Evolutionary conservation across 495 filamentous ascomycete genomes (phyloP), one percentile per base, ranked within the genome.

Genomic region (Xylaria castorea): DNA sequence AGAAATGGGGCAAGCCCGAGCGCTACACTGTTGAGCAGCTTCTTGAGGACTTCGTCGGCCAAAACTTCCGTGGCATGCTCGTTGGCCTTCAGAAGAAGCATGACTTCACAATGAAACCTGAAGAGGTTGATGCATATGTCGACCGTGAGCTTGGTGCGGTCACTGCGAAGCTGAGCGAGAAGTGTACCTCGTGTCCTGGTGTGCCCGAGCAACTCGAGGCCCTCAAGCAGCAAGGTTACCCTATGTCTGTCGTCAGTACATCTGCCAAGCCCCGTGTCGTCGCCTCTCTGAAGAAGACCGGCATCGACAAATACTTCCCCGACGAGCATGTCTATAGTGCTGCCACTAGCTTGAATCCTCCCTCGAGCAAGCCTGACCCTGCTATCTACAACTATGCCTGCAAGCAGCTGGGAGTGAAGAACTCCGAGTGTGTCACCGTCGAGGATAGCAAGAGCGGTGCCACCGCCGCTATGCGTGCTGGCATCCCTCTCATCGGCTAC

Each of bases 31-130:
- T 91, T 74, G 87, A 89, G 14, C 81, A 89, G 78, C 92, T 98
- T 53, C 91, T 97, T 82, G 82, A 86, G 73, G 93, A 97, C 83
- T 98, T 97, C 78, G 95, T 97, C 80, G 95, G 95, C 76, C 92
- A 95, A 81, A 97, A 97, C 87, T 98, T 98, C 88, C 94, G 94
- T 75, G 93, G 94, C 80, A 97, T 97, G 94, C 82, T 86, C 79
- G 61, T 66, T 66, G 89, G 88, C 71, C 88, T 97, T 68, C 90
- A 93, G 82, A 84, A 89, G 80, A 94, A 93, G 82, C 92, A 91
- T 86, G 83, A 85, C 75, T 94, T 97, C 82, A 82, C 86, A 46
- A 85, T 97, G 82, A 75, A 80, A 5, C 78, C 85, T 30, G 90
- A 87, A 3, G 92, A 97, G 78, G 81, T 95, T 27, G 90, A 96